These are phyloP conservation scores for Cladosporium velox DNA, from an alignment of 2,329 filamentous ascomycete species.

Conservation along the genomic window DNA sequence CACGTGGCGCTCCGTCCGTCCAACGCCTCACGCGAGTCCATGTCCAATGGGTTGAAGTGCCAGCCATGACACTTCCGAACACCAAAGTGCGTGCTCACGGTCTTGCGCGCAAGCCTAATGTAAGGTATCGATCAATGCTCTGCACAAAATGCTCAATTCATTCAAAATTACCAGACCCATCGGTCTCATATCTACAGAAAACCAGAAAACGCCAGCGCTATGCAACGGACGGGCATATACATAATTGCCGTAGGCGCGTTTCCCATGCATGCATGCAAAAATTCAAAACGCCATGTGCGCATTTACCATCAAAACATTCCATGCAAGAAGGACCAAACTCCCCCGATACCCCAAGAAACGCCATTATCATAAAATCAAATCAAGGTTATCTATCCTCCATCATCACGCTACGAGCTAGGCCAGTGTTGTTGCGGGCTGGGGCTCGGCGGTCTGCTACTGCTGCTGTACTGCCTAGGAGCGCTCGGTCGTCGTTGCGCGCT, in stretches of 20 bases:
- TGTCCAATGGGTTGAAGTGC: background rate
- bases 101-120: no score
- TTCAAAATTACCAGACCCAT: background rate
- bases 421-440: background rate
- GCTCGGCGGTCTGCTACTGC: conserved; percentile 16
- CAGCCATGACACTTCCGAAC: background rate
- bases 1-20: background rate
- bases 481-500: conserved; percentile 11
- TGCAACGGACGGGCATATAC: conserved; percentile 6
- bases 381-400: background rate
- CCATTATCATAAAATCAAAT: background rate
- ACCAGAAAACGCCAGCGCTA: background rate
- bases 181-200: background rate
- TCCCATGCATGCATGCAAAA: background rate
- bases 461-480: conserved; percentile 14
- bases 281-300: background rate
- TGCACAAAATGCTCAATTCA: background rate
- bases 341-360: background rate
- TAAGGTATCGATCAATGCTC: background rate
- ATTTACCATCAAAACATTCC: background rate
- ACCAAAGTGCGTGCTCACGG: no score
- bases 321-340: background rate
- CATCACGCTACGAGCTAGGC: background rate
- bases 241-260: background rate
- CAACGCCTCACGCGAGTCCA: background rate